phyloP scores from a whole-genome alignment of 2,329 filamentous ascomycete genomes.

The Colletotrichum coccodes region DNA sequence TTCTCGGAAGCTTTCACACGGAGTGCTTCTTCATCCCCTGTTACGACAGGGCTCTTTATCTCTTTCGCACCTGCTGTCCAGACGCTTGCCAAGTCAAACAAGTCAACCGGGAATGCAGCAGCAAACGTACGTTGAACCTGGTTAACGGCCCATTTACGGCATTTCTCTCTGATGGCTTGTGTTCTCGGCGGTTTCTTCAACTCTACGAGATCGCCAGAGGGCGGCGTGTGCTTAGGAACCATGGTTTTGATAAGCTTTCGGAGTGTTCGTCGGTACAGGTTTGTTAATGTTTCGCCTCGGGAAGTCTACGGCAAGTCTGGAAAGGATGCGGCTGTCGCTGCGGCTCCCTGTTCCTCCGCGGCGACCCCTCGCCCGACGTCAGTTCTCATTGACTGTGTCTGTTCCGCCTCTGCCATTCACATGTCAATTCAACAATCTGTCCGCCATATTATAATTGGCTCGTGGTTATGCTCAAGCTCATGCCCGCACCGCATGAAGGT shows the following conservation, averaged over 20 bases:
- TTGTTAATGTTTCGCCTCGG: slow-evolving; percentile 29
- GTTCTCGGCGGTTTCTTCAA: background rate
- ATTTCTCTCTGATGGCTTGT: background rate
- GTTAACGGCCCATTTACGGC: background rate
- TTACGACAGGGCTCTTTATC: background rate
- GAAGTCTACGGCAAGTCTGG: slow-evolving; percentile 22
- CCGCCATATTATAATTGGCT: background rate
- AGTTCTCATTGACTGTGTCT: background rate
- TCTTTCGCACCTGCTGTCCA: background rate
- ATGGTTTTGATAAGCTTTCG: background rate
- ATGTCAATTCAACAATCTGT: background rate
- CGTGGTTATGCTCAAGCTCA: background rate
- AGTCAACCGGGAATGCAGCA: background rate
- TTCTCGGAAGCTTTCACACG: slow-evolving; percentile 1
- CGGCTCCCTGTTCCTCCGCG: slow-evolving; percentile 11
- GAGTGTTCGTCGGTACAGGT: slow-evolving; percentile 22
- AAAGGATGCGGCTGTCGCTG: background rate
- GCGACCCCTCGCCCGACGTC: background rate
- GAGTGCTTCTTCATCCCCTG: background rate
- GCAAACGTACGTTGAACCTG: background rate
- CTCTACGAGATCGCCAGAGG: background rate
- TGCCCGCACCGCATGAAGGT: slow-evolving; percentile 11
- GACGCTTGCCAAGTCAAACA: background rate
- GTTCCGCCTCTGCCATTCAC: background rate
- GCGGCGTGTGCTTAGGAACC: background rate